Percentiles rank a stretch among this genome's conserved stretches.
phyloP scores from a whole-genome alignment of 2,329 filamentous ascomycete genomes.

The Triangularia verruculosa region DNA sequence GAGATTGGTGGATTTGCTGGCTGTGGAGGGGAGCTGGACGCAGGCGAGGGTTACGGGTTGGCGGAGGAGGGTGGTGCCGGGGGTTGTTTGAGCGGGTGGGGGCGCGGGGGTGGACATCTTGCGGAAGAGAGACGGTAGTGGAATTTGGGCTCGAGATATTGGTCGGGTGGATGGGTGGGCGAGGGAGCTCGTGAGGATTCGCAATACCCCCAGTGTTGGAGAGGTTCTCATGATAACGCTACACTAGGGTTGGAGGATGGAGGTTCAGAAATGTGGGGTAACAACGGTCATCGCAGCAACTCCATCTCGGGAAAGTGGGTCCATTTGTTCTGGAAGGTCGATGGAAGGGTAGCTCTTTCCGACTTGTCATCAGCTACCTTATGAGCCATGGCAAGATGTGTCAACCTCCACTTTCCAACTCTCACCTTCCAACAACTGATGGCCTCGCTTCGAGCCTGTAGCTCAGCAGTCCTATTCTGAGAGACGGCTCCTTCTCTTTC shows the following conservation, averaged over 20 bases:
- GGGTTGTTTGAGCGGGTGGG: slow-evolving; percentile 13
- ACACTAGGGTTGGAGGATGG: slow-evolving; percentile 3
- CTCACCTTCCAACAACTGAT: not conserved
- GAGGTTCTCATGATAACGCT: slow-evolving; percentile 2
- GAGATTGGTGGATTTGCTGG: slow-evolving; percentile 85
- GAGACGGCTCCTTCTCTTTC: not conserved
- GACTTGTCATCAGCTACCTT: too few species aligned
- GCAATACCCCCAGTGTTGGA: not conserved
- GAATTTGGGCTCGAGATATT: not conserved
- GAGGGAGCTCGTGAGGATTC: slow-evolving; percentile 1
- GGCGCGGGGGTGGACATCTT: slow-evolving; percentile 32
- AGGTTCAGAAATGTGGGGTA: not conserved
- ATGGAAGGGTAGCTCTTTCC: too few species aligned
- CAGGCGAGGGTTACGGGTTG: slow-evolving; percentile 76
- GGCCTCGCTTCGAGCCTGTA: not conserved
- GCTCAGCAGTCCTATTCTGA: not conserved
- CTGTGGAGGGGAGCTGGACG: slow-evolving; percentile 75
- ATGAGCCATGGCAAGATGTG: not conserved
- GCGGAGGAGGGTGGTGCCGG: slow-evolving; percentile 54
- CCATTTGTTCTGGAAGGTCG: not conserved
- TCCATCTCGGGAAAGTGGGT: slow-evolving; percentile 10
- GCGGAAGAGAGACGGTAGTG: slow-evolving; percentile 28
- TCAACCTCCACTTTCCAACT: not conserved
- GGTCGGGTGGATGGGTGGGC: not conserved
- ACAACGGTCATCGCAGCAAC: slow-evolving; percentile 2